Base-by-base conservation (phyloP, 306 rosid genomes). In the Pyrus betulifolia region DNA sequence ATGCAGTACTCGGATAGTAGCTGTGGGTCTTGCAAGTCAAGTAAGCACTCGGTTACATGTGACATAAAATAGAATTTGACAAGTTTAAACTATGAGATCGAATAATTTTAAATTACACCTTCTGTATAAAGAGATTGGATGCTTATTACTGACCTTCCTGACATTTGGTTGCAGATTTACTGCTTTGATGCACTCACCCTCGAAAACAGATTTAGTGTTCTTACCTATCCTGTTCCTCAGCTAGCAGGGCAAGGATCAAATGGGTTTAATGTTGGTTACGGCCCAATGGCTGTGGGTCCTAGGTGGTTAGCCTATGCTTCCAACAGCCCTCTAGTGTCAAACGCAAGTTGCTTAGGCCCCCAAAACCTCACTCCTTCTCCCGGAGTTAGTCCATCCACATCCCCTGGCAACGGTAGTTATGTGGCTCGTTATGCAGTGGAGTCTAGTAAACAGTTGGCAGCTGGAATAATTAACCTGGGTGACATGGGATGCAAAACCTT, bases 251-350 rank as follows among this genome's bases (percentile, higher is more conserved):
- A 85, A 80, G 98, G 92, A 79, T 75, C 88, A 46, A 7, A 38
- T 44, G 87, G 96, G 44, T 88, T 89, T 82, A 91, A 93, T 87
- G 90, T 93, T 38, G 96, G 97, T 81, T 91, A 89, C 74, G 97
- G 98, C 77, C 97, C 98, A 61, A 88, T 93, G 97, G 88, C 93
- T 83, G 97, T 93, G 80, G 98, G 97, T 80, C 91, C 98, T 15
- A 93, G 98, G 88, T 93, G 98, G 98, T 80, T 93, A 81, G 98
- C 98, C 67, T 93, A 93, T 88, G 86, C 97, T 67, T 86, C 93
- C 77, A 89, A 85, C 81, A 90, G 76, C 64, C 91, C 92, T 15
- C 79, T 89, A 52, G 86, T 82, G 52, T 86, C 90, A 79, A 91
- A 79, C 78, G 77, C 75, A 65, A 88, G 94, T 74, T 87, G 90